Conservation (phyloP, 805 yeast species). For the Yarrowia sp. region DNA sequence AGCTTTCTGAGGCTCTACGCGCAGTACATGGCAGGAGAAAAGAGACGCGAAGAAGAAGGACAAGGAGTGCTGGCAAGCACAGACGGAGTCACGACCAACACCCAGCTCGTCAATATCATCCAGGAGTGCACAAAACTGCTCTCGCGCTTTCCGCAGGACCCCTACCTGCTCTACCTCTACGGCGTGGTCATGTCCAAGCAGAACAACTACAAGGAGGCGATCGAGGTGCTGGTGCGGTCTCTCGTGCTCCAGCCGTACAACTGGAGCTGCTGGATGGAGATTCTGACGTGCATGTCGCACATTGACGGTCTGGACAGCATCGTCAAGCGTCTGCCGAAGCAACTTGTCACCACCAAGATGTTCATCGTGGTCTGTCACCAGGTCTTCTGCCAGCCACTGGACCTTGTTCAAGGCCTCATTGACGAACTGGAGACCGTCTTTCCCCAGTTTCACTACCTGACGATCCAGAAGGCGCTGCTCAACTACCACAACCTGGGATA, state of each 20-base stretch:
- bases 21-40: slow-evolving; percentile 71
- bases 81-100: slow-evolving; percentile 37
- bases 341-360: slow-evolving; percentile 46
- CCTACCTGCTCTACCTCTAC: slow-evolving; percentile 67
- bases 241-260: slow-evolving; percentile 71
- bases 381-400: slow-evolving; percentile 47
- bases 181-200: slow-evolving; percentile 68
- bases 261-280: slow-evolving; percentile 93
- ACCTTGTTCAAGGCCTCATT: slow-evolving; percentile 50
- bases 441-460: slow-evolving; percentile 71
- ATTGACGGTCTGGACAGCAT: slow-evolving; percentile 53
- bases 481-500: slow-evolving; percentile 86
- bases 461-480: slow-evolving; percentile 77
- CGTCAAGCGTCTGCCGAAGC: slow-evolving; percentile 29
- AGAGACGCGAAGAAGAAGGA: slow-evolving; percentile 63
- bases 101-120: slow-evolving; percentile 39
- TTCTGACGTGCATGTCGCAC: slow-evolving; percentile 57
- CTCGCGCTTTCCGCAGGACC: slow-evolving; percentile 39
- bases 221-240: slow-evolving; percentile 58
- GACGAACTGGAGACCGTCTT: slow-evolving; percentile 52
- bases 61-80: slow-evolving; percentile 56
- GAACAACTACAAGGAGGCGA: slow-evolving; percentile 60
- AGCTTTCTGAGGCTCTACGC: slow-evolving; percentile 67
- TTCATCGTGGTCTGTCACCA: slow-evolving; percentile 65
- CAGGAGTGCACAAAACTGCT: slow-evolving; percentile 41